Evolutionary conservation across 139 green algal species (phyloP).

Genomic region (Chlamydomonas schloesseri): DNA sequence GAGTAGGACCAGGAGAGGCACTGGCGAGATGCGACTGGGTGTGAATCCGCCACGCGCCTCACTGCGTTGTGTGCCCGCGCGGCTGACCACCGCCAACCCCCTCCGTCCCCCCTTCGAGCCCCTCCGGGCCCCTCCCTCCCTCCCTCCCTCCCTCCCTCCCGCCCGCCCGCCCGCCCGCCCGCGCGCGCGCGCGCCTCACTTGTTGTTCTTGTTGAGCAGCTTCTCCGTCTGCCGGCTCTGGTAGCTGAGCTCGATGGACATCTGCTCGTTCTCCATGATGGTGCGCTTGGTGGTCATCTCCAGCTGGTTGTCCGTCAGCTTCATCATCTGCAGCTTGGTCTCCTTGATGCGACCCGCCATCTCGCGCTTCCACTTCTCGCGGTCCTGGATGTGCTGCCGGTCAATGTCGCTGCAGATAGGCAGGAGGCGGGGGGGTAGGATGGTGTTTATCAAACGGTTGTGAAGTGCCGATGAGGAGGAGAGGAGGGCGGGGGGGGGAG

Average conservation of each 20-base stretch:
- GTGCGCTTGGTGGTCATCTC: slow-evolving; percentile 88
- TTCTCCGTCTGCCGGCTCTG: slow-evolving; percentile 73
- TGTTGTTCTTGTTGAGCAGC: slow-evolving; percentile 62
- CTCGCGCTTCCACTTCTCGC: slow-evolving; percentile 84
- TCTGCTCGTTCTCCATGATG: slow-evolving; percentile 89
- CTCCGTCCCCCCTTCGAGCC: no score
- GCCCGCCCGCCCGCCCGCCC: no score
- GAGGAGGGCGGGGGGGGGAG: neutral
- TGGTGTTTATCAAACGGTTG: neutral
- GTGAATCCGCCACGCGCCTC: neutral
- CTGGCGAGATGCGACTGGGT: no score
- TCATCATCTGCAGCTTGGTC: slow-evolving; percentile 78
- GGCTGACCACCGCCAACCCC: no score
- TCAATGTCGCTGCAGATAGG: slow-evolving; percentile 75
- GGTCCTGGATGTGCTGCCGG: slow-evolving; percentile 84
- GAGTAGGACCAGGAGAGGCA: no score
- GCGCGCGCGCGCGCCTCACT: neutral
- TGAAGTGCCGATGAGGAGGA: no score
- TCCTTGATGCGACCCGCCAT: slow-evolving; percentile 78
- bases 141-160: no score
- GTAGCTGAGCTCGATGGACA: slow-evolving; percentile 80
- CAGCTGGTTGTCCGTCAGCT: slow-evolving; percentile 85
- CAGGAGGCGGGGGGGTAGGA: neutral
- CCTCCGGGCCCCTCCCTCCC: no score
- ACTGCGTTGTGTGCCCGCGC: no score